Base-by-base conservation (phyloP, 495 filamentous ascomycete genomes). In the Cairneyella variabilis region DNA sequence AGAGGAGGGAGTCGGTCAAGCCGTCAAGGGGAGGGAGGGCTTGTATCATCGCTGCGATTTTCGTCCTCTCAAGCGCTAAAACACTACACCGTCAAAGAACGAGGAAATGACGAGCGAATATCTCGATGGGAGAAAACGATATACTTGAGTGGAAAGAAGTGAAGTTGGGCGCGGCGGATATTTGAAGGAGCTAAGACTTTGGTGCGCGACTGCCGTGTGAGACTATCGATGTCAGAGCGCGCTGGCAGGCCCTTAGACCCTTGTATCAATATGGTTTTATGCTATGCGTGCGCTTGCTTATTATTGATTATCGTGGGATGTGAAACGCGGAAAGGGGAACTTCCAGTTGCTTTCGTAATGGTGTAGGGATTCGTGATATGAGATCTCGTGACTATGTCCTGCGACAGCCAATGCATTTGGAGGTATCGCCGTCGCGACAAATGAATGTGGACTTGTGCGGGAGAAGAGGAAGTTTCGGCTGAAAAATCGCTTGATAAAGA, bases 201-300 rank as follows among this genome's bases (percentile, higher is more conserved):
- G n/a, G n/a, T n/a, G n/a, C n/a, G n/a, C n/a, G n/a, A n/a, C n/a
- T n/a, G n/a, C n/a, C n/a, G n/a, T n/a, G n/a, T 49, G 30, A 37
- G 32, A 49, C 46, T 18, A 21, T 49, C 32, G 4, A 49, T 49
- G 32, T 49, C 30, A n/a, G 44, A 32, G 44, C 26, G 14, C 22
- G n/a, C 7, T 27, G 0, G 4, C 23, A 9, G 26, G 27, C 44
- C 34, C 44, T 34, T 49, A 37, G 1, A 49, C 46, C 6, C 46
- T 49, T 49, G 28, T 49, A 22, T 38, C 28, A 49, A 49, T 23
- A 14, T 8, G 30, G 8, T 34, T 14, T 34, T 34, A 34, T 34
- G 8, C 14, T 8, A 34, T 8, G 14, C 8, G 14, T 34, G 14
- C 8, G 8, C 8, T 34, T 8, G 30, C 8, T 14, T 34, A 8